Percentiles rank a stretch among this genome's conserved stretches.
Conservation (phyloP, 306 rosid species). For the Citrullus mucosospermus region DNA sequence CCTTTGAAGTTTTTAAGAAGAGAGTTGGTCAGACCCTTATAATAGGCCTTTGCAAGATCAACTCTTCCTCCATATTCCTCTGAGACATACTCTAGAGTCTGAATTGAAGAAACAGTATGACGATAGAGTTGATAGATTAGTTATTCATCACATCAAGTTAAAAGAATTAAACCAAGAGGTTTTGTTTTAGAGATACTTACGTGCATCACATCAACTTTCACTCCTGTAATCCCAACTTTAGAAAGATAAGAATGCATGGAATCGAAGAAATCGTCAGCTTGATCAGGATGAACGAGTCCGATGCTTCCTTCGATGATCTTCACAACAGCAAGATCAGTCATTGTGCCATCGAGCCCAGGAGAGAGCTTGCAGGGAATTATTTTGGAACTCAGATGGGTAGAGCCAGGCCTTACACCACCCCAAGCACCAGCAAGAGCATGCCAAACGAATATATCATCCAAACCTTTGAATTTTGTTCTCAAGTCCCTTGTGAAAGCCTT, state of each 20-base stretch:
- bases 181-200: slow-evolving; percentile 21
- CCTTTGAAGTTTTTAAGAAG: slow-evolving; percentile 66
- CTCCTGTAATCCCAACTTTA: slow-evolving; percentile 60
- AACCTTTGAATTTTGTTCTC: slow-evolving; percentile 46
- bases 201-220: slow-evolving; percentile 77
- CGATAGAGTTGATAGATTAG: neutral
- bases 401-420: slow-evolving; percentile 86
- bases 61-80: slow-evolving; percentile 81
- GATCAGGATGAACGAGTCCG: slow-evolving; percentile 71
- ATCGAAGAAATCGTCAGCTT: slow-evolving; percentile 48
- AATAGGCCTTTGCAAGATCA: slow-evolving; percentile 66
- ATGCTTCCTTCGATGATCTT: slow-evolving; percentile 53
- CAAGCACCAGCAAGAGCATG: slow-evolving; percentile 84
- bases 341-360: slow-evolving; percentile 61
- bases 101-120: neutral
- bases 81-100: slow-evolving; percentile 56
- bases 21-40: slow-evolving; percentile 47
- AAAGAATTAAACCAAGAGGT: neutral
- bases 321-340: slow-evolving; percentile 69
- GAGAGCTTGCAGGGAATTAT: slow-evolving; percentile 50
- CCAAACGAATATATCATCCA: slow-evolving; percentile 80
- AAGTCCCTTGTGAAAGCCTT: slow-evolving; percentile 70
- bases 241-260: slow-evolving; percentile 82
- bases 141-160: neutral
- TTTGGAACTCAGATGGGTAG: slow-evolving; percentile 44